Base-by-base conservation (phyloP, 2,329 filamentous ascomycete genomes). In the Bipolaris gigantea region DNA sequence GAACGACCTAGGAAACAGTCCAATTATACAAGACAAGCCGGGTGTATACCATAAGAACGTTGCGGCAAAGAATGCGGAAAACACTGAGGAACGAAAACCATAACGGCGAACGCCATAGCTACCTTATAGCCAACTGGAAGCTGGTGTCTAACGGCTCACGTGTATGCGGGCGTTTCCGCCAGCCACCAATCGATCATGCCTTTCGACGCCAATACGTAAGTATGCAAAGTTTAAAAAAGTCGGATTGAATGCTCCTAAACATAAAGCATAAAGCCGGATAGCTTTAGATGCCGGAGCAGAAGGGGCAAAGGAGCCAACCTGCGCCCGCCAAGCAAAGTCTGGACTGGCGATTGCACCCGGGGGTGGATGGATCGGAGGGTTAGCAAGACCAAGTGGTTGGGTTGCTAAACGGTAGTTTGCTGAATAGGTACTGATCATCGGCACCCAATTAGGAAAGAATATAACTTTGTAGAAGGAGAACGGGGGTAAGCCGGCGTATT, bases 11-110 rank as follows among this genome's bases (percentile, higher is more conserved):
- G 32, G n/a, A 40, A 33, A 30, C 4, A n/a, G 9, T 34, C 11
- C 15, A 11, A 25, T n/a, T 19, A 49, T 40, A 42, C 45, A 19
- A 49, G 46, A 40, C 46, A 41, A 38, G 43, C 38, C 35, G 30
- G 11, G 34, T 36, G 43, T 52, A 43, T 16, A 52, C 32, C 43
- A 46, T 52, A 44, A 25, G 27, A 39, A 16, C n/a, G 19, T 32
- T 18, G 35, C 40, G 10, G 30, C 33, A 33, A 32, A 34, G 40
- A 30, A 46, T 23, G 13, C 23, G 48, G 21, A 23, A 48, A 49
- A 34, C 27, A 34, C 40, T 50, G 46, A 8, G 30, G 39, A 11
- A 40, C 21, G 42, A 15, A 16, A n/a, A 21, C 38, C 21, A 21
- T 36, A 11, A 21, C 33, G 16, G 39, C 15, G 43, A 36, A 39